phyloP scores from a whole-genome alignment of 805 yeast genomes.

The Komagataella phaffii region DNA sequence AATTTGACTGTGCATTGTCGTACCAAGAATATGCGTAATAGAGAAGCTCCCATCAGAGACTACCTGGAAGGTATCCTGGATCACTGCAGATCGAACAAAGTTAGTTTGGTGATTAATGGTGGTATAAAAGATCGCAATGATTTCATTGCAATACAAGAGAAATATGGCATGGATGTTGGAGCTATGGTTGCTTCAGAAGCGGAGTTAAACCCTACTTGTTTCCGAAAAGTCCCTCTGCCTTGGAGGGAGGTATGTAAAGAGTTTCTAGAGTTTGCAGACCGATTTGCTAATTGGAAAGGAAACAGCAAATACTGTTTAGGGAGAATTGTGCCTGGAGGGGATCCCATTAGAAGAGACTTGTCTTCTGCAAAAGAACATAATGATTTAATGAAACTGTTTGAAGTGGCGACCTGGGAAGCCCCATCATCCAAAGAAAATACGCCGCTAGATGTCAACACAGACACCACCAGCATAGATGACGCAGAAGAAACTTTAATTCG shows the following conservation, averaged over 20 bases:
- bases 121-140: conserved; percentile 46
- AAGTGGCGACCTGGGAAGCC: background rate
- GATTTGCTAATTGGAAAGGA: conserved; percentile 48
- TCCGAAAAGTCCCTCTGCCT: conserved; percentile 28
- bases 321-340: conserved; percentile 50
- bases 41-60: conserved; percentile 69
- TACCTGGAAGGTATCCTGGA: conserved; percentile 49
- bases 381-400: background rate
- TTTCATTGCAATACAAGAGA: conserved; percentile 31
- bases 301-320: conserved; percentile 75
- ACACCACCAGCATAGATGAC: background rate
- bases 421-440: background rate
- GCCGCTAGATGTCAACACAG: background rate
- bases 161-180: conserved; percentile 54
- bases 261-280: conserved; percentile 36
- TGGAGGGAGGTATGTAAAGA: conserved; percentile 47
- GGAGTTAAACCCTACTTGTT: conserved; percentile 75
- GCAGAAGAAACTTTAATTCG: background rate
- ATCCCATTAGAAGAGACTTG: background rate
- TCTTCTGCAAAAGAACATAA: background rate
- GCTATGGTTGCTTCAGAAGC: conserved; percentile 93
- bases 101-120: conserved; percentile 77
- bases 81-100: conserved; percentile 46
- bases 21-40: conserved; percentile 75
- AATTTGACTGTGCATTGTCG: conserved; percentile 90